Evolutionary conservation across 2,329 filamentous ascomycete genomes (phyloP).

Genomic region (Ophiostoma pallidulum): DNA sequence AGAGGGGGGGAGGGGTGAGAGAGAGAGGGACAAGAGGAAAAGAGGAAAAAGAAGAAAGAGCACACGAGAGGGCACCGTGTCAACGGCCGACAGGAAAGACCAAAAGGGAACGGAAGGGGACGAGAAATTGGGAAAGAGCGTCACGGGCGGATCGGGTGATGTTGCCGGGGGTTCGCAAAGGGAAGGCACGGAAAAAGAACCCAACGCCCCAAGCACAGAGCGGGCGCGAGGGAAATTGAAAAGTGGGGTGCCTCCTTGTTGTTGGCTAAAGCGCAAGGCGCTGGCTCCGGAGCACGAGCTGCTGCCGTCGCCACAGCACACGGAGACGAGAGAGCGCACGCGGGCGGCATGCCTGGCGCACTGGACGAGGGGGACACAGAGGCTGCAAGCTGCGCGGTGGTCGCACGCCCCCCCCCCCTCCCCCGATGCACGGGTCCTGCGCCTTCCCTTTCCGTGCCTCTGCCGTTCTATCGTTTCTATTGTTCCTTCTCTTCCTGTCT

Average conservation of each 20-base stretch:
- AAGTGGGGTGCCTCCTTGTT: background rate
- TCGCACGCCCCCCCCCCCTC: constrained; percentile 3
- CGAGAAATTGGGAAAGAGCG: constrained; percentile 7
- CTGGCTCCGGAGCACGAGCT: constrained; percentile 2
- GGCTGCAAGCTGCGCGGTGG: constrained; percentile 2
- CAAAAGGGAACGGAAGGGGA: background rate
- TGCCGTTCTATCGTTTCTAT: background rate
- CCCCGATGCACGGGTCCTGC: too few relatives aligned
- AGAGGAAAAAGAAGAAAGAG: background rate
- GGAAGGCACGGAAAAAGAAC: constrained; percentile 12
- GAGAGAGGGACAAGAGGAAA: background rate
- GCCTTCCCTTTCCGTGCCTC: background rate
- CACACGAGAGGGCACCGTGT: background rate
- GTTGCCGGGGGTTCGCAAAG: constrained; percentile 18
- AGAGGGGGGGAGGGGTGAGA: constrained; percentile 3
- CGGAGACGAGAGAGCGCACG: background rate
- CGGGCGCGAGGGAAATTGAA: constrained; percentile 4
- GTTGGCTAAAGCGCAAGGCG: constrained; percentile 4
- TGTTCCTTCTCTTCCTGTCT: background rate
- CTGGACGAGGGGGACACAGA: constrained; percentile 2
- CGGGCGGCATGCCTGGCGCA: constrained; percentile 1
- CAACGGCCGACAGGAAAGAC: too few relatives aligned
- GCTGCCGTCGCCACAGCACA: constrained; percentile 2
- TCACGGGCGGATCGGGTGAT: constrained; percentile 20
- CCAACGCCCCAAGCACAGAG: background rate